Percentiles rank a stretch among this genome's conserved stretches.
phyloP scores from a whole-genome alignment of 169 alveolate species.

The Eimeria brunetti region DNA sequence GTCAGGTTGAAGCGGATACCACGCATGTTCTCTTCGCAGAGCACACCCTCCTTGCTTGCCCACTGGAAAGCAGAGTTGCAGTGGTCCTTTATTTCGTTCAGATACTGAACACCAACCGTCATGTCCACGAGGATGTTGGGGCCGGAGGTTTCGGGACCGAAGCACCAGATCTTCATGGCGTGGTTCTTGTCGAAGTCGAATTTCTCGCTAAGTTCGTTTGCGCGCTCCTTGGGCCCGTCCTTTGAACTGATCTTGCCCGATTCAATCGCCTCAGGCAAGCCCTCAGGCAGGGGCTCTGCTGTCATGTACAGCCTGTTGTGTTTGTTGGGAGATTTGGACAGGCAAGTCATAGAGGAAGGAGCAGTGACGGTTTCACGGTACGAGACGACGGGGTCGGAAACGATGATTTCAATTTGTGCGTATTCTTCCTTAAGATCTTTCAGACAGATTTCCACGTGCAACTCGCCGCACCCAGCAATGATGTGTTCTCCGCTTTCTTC shows the following conservation, averaged over 20 bases:
- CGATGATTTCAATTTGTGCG: conserved; percentile 98
- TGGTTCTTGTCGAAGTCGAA: conserved; percentile 99
- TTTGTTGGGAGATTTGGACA: conserved; percentile 99
- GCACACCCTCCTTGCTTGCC: conserved; percentile 99
- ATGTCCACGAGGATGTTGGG: conserved; percentile 98
- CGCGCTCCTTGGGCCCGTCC: conserved; percentile 97
- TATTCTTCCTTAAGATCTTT: conserved; percentile 99
- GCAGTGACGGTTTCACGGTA: conserved; percentile 99
- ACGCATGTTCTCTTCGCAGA: conserved; percentile 99
- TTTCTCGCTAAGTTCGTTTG: conserved; percentile 95
- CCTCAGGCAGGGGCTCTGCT: conserved; percentile 98
- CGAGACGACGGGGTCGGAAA: conserved; percentile 99
- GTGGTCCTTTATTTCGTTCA: conserved; percentile 99
- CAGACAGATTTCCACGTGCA: conserved; percentile 99
- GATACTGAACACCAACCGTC: conserved; percentile 98
- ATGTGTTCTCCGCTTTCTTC: conserved; percentile 99
- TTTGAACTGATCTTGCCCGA: conserved; percentile 94
- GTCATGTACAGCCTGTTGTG: conserved; percentile 98
- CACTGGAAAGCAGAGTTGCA: conserved; percentile 99
- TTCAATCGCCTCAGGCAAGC: conserved; percentile 97
- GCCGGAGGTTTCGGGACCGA: conserved; percentile 99
- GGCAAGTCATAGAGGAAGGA: conserved; percentile 94
- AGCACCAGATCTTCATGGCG: conserved; percentile 99
- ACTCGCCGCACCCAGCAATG: conserved; percentile 99
- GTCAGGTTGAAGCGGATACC: conserved; percentile 98